phyloP scores from a whole-genome alignment of 768 basidiomycete genomes.

The Lentinus brumalis region DNA sequence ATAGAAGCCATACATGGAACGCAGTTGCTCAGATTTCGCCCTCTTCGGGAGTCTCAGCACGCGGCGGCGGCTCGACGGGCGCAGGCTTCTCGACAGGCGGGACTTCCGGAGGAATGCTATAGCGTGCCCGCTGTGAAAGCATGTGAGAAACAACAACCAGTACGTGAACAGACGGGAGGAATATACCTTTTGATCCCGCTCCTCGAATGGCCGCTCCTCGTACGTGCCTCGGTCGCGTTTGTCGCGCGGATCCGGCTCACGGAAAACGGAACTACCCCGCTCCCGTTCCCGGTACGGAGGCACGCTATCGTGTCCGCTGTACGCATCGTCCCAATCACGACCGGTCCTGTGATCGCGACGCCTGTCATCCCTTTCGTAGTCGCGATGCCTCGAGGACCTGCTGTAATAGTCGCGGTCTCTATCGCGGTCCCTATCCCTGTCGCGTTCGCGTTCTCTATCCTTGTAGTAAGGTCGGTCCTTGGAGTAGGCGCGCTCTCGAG shows the following conservation, averaged over 20 bases:
- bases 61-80: slow-evolving; percentile 26
- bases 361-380: slow-evolving; percentile 57
- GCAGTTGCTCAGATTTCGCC: slow-evolving; percentile 67
- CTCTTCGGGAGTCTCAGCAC: slow-evolving; percentile 84
- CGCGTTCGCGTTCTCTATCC: slow-evolving; percentile 19
- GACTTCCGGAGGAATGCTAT: slow-evolving; percentile 42
- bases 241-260: slow-evolving; percentile 33
- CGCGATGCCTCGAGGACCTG: slow-evolving; percentile 51
- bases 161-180: not conserved
- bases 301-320: slow-evolving; percentile 40
- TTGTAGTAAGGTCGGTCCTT: slow-evolving; percentile 40
- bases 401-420: slow-evolving; percentile 36
- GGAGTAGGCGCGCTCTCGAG: slow-evolving; percentile 39
- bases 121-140: slow-evolving; percentile 21
- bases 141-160: slow-evolving; percentile 1
- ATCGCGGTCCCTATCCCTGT: slow-evolving; percentile 36
- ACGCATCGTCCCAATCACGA: slow-evolving; percentile 52
- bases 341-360: slow-evolving; percentile 44
- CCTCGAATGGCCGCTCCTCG: slow-evolving; percentile 52
- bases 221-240: slow-evolving; percentile 37
- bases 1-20: slow-evolving; percentile 6
- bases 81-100: slow-evolving; percentile 42
- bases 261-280: slow-evolving; percentile 46
- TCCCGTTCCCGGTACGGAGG: slow-evolving; percentile 42
- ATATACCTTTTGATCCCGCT: slow-evolving; percentile 68